Evolutionary conservation across 805 yeast genomes (phyloP).

Genomic region (Yarrowia hollandica): DNA sequence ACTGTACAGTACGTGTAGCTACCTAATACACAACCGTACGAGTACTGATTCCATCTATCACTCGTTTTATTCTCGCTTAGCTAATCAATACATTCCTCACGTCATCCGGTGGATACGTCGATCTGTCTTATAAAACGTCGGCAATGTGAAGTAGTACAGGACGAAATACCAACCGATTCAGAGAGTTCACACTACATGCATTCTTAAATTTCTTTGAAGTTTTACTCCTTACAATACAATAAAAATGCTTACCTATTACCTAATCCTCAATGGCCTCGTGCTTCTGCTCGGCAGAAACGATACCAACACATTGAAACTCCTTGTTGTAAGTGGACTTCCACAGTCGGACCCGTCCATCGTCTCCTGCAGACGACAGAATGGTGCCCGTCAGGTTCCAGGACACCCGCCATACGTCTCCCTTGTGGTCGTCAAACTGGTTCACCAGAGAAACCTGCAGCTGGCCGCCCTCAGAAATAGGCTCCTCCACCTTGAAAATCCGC

Average conservation of each 20-base stretch:
- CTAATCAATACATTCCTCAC: too few relatives aligned
- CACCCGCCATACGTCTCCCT: slow-evolving; percentile 93
- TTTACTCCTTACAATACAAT: neutral
- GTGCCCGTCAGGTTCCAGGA: slow-evolving; percentile 87
- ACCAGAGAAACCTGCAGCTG: slow-evolving; percentile 54
- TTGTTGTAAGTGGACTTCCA: slow-evolving; percentile 89
- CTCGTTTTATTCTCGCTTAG: too few relatives aligned
- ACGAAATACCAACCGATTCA: too few relatives aligned
- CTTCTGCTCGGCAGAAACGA: slow-evolving; percentile 57
- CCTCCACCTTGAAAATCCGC: slow-evolving; percentile 69
- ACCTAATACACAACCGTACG: too few relatives aligned
- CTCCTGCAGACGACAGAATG: slow-evolving; percentile 88
- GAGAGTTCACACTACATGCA: too few relatives aligned
- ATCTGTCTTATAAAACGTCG: too few relatives aligned
- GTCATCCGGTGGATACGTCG: too few relatives aligned
- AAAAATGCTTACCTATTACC: slow-evolving; percentile 5
- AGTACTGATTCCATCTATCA: too few relatives aligned
- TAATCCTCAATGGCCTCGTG: slow-evolving; percentile 22
- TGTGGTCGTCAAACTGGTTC: slow-evolving; percentile 72
- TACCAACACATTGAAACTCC: slow-evolving; percentile 90
- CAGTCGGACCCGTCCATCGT: slow-evolving; percentile 85
- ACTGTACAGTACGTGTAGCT: too few relatives aligned
- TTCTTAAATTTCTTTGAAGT: too few relatives aligned
- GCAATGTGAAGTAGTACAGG: too few relatives aligned
- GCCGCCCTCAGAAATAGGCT: slow-evolving; percentile 31